Evolutionary conservation across 495 filamentous ascomycete species (phyloP).

Genomic region (Ramalina intermedia): DNA sequence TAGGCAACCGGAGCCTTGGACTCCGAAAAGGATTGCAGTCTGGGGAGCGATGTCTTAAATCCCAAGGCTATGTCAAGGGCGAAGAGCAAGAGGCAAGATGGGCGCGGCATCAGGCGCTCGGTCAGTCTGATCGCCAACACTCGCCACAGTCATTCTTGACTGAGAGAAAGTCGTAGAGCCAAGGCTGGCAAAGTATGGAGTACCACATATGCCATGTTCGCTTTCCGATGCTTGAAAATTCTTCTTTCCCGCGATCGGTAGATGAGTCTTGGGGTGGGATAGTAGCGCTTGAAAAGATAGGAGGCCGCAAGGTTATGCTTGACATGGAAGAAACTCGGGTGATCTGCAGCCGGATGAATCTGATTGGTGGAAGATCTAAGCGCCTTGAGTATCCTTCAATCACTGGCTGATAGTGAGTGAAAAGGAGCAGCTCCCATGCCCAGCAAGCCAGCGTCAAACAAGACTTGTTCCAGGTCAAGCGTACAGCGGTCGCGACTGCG

Average conservation of each 20-base stretch:
- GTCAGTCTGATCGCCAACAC: too few species aligned
- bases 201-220: too few species aligned
- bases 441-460: slow-evolving; percentile 5
- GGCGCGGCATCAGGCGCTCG: too few species aligned
- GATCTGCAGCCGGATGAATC: neutral
- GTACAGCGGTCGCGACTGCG: neutral
- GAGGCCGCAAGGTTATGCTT: neutral
- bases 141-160: too few species aligned
- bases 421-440: neutral
- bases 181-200: too few species aligned
- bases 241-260: neutral
- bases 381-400: neutral
- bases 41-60: neutral
- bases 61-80: neutral
- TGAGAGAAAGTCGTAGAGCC: too few species aligned
- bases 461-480: slow-evolving; percentile 1
- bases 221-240: too few species aligned
- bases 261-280: neutral
- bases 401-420: neutral
- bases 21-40: neutral
- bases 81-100: neutral
- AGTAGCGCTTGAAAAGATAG: neutral
- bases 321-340: neutral
- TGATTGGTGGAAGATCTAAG: neutral
- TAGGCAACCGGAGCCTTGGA: neutral